These are phyloP conservation scores for Fusarium transvaalense DNA, from an alignment of 2,329 filamentous ascomycete genomes.

Conservation along the genomic window DNA sequence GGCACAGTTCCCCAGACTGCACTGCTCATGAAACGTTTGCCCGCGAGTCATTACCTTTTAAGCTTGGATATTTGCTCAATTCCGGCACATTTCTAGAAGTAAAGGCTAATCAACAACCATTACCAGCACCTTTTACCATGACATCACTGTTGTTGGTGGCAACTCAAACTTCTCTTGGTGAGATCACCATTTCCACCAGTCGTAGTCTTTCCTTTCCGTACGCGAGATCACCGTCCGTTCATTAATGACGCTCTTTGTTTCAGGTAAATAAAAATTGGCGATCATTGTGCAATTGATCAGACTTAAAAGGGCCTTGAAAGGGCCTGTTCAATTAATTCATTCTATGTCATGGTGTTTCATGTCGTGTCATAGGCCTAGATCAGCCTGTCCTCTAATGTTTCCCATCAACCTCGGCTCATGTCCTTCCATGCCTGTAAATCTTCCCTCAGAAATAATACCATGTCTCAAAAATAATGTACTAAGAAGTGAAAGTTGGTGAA, in stretches of 20 bases:
- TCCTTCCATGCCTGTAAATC: not conserved
- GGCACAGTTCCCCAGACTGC: not conserved
- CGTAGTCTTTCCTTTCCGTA: not conserved
- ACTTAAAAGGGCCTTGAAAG: not conserved
- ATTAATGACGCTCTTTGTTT: slow-evolving; percentile 1
- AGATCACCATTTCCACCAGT: slow-evolving; percentile 1
- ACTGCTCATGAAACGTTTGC: not conserved
- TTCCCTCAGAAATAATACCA: not conserved
- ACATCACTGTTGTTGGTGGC: slow-evolving; percentile 1
- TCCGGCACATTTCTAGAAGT: not conserved
- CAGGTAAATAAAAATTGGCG: not conserved
- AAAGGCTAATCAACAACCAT: not conserved
- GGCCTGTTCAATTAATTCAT: slow-evolving; percentile 8
- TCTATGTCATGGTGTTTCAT: slow-evolving; percentile 23
- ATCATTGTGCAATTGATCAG: not conserved
- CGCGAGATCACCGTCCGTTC: not conserved
- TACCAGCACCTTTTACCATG: not conserved
- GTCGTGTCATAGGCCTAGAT: slow-evolving; percentile 4
- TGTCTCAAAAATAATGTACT: slow-evolving; percentile 10
- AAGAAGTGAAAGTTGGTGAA: slow-evolving; percentile 18
- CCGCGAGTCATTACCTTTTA: not conserved
- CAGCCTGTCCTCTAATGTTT: slow-evolving; percentile 8
- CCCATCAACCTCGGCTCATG: not conserved
- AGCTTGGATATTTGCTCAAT: not conserved
- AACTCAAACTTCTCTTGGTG: not conserved